phyloP scores from a whole-genome alignment of 2,329 filamentous ascomycete species.

The Penicillium sp. region DNA sequence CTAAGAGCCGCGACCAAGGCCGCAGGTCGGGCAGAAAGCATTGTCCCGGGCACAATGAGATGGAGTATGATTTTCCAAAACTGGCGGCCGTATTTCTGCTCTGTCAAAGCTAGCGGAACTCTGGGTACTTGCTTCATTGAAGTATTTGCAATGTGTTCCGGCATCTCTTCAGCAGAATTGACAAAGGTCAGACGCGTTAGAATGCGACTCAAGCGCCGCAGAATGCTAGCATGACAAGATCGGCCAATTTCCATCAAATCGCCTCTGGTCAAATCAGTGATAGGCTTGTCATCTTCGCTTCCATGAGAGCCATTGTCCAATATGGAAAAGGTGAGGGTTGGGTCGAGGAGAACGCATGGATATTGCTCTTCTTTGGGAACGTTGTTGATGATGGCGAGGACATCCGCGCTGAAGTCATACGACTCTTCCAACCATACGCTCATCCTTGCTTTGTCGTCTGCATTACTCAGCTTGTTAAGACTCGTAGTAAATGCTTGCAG shows the following conservation, averaged over 20 bases:
- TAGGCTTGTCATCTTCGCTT: constrained; percentile 2
- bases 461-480: constrained; percentile 35
- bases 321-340: too few relatives aligned
- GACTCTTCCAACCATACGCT: constrained; percentile 46
- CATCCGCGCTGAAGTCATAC: too few relatives aligned
- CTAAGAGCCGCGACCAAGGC: constrained; percentile 29
- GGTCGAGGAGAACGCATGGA: too few relatives aligned
- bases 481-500: constrained; percentile 40
- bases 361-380: too few relatives aligned
- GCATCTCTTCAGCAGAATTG: constrained; percentile 38
- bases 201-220: constrained; percentile 45
- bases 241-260: constrained; percentile 50
- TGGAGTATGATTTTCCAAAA: too few relatives aligned
- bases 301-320: too few relatives aligned
- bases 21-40: too few relatives aligned
- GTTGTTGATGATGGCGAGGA: too few relatives aligned
- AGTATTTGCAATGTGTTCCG: constrained; percentile 39
- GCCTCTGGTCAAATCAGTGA: constrained; percentile 39
- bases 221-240: constrained; percentile 47
- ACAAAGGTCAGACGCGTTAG: constrained; percentile 46
- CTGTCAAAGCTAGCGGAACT: too few relatives aligned
- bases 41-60: too few relatives aligned
- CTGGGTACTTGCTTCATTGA: constrained; percentile 26
- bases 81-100: too few relatives aligned
- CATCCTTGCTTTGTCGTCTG: constrained; percentile 37